A percentile compares a stretch with the other conserved stretches of the same genome.
phyloP scores from a whole-genome alignment of 2,329 filamentous ascomycete species.

The Claviceps arundinis region DNA sequence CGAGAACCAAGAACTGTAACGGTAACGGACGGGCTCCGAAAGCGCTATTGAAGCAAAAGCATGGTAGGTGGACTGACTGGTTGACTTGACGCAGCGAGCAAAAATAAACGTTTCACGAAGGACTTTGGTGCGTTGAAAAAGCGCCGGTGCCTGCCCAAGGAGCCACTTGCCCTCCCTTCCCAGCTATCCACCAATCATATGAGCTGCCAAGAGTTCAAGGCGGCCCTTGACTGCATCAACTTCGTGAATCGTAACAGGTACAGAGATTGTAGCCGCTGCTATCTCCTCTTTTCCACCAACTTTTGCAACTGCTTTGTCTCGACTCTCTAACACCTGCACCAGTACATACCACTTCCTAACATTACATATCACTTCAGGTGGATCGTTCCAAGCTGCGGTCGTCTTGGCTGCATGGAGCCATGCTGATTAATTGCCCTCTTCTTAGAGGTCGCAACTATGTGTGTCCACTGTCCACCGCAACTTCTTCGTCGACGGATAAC shows the following conservation, averaged over 20 bases:
- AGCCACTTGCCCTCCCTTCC: neutral
- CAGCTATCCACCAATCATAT: neutral
- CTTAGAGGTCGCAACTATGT: slow-evolving; percentile 16
- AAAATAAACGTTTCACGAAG: neutral
- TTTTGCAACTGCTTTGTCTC: neutral
- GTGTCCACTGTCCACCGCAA: slow-evolving; percentile 1
- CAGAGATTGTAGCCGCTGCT: neutral
- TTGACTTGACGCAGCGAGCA: neutral
- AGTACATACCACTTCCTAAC: neutral
- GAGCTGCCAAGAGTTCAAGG: neutral
- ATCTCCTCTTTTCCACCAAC: neutral
- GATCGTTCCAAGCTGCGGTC: neutral
- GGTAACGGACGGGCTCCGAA: no score
- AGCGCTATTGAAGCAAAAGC: neutral
- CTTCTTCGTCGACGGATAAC: slow-evolving; percentile 3
- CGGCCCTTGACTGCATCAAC: neutral
- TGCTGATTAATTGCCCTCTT: slow-evolving; percentile 23
- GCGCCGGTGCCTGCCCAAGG: neutral
- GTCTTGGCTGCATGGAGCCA: slow-evolving; percentile 1
- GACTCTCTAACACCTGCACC: neutral
- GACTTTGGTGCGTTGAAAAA: slow-evolving; percentile 1
- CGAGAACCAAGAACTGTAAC: no score
- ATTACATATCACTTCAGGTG: neutral
- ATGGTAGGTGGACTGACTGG: neutral
- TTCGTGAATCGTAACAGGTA: neutral